phyloP scores from a whole-genome alignment of 495 filamentous ascomycete genomes.

The Zalerion maritima region DNA sequence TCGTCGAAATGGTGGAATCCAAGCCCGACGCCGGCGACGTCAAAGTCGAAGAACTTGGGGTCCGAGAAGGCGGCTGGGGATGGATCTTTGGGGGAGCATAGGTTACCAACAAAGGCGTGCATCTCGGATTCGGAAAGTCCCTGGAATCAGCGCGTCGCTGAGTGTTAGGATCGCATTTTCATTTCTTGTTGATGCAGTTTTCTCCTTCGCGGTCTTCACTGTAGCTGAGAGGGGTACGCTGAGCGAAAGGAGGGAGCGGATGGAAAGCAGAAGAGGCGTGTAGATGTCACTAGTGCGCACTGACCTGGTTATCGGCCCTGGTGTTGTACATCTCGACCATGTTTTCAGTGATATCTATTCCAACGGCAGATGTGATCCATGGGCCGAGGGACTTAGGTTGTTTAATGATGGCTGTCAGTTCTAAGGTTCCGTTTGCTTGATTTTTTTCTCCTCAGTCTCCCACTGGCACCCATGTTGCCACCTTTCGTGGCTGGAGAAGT shows the following conservation, averaged over 20 bases:
- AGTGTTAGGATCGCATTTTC: too few relatives aligned
- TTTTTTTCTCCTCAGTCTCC: too few relatives aligned
- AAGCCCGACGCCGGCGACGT: slow-evolving; percentile 47
- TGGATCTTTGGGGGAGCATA: slow-evolving; percentile 28
- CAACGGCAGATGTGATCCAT: slow-evolving; percentile 43
- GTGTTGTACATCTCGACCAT: slow-evolving; percentile 49
- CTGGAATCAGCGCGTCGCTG: too few relatives aligned
- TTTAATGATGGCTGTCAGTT: too few relatives aligned
- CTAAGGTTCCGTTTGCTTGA: too few relatives aligned
- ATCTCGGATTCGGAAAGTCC: slow-evolving; percentile 35
- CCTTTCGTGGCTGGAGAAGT: too few relatives aligned
- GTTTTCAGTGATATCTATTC: slow-evolving; percentile 52
- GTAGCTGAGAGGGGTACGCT: too few relatives aligned
- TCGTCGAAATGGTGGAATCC: slow-evolving; percentile 63
- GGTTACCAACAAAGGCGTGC: slow-evolving; percentile 43
- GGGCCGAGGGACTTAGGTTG: slow-evolving; percentile 41
- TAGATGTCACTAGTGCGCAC: slow-evolving; percentile 1
- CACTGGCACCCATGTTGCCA: too few relatives aligned
- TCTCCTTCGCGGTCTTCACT: too few relatives aligned
- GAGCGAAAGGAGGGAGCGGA: slow-evolving; percentile 10
- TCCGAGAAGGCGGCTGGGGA: slow-evolving; percentile 22
- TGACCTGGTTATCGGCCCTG: slow-evolving; percentile 28
- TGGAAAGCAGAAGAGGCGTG: not conserved
- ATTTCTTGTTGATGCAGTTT: too few relatives aligned
- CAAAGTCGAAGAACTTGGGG: slow-evolving; percentile 42